phyloP scores from a whole-genome alignment of 2,329 filamentous ascomycete species.

The Remersonia thermophila region DNA sequence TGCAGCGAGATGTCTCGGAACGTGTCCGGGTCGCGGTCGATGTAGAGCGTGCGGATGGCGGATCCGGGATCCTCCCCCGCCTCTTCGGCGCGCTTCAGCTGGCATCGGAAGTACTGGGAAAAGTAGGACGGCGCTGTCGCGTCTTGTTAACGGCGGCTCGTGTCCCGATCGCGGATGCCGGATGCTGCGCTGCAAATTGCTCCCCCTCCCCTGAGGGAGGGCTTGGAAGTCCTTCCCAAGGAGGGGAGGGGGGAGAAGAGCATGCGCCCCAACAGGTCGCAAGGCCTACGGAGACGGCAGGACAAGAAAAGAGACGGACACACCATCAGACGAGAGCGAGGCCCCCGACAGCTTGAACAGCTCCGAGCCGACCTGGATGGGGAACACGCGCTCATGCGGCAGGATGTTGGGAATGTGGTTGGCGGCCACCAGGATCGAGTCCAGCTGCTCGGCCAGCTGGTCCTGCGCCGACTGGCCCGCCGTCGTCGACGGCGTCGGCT shows the following conservation, averaged over 20 bases:
- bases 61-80: conserved; percentile 38
- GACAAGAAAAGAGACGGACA: conserved; percentile 16
- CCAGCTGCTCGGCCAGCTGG: conserved; percentile 1
- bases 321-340: conserved; percentile 61
- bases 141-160: too few relatives aligned
- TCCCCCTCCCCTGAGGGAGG: too few relatives aligned
- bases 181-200: too few relatives aligned
- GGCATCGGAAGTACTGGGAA: conserved; percentile 82
- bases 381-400: conserved; percentile 61
- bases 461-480: not conserved
- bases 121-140: conserved; percentile 81
- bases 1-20: conserved; percentile 85
- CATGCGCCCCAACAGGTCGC: too few relatives aligned
- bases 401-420: conserved; percentile 42
- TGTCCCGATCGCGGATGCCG: too few relatives aligned
- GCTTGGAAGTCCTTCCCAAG: too few relatives aligned
- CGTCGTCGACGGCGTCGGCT: not conserved
- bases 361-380: conserved; percentile 60
- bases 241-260: too few relatives aligned
- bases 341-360: conserved; percentile 63
- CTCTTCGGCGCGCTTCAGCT: conserved; percentile 53
- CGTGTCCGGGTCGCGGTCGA: conserved; percentile 81
- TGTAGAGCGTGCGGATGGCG: conserved; percentile 71
- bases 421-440: conserved; percentile 3
- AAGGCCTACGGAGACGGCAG: not conserved